Percentiles rank a stretch among this genome's conserved stretches.
Evolutionary conservation across 768 basidiomycete genomes (phyloP).

Genomic region (Suillus weaverae): DNA sequence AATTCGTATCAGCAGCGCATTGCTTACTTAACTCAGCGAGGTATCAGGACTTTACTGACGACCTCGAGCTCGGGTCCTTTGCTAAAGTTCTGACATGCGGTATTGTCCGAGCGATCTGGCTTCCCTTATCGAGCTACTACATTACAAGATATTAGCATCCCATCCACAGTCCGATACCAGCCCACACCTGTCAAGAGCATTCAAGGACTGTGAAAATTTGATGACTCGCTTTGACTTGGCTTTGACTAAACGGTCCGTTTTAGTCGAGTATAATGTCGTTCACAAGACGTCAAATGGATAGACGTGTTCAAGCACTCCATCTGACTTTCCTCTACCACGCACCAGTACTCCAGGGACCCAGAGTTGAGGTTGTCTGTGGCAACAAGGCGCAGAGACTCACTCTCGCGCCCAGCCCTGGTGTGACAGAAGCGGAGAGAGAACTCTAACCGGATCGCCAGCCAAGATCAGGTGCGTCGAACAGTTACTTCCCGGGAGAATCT

Average conservation of each 20-base stretch:
- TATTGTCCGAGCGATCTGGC: constrained; percentile 16
- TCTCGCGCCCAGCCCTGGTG: background rate
- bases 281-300: background rate
- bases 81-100: constrained; percentile 19
- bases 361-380: background rate
- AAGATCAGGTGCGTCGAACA: background rate
- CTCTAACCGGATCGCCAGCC: background rate
- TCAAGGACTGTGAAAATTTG: background rate
- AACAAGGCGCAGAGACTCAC: background rate
- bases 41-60: constrained; percentile 26
- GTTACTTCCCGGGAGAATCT: background rate
- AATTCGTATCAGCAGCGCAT: constrained; percentile 26
- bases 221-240: background rate
- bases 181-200: background rate
- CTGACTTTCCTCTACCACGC: background rate
- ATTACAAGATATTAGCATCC: background rate
- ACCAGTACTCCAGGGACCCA: background rate
- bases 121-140: background rate
- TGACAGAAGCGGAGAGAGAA: background rate
- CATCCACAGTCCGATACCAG: background rate
- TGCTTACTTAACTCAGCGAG: constrained; percentile 14
- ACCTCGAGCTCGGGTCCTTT: constrained; percentile 36
- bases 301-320: background rate
- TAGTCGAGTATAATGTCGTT: background rate
- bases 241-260: background rate